Base-by-base conservation (phyloP, 352 stramenopile genomes). In the Phytophthora quininea region DNA sequence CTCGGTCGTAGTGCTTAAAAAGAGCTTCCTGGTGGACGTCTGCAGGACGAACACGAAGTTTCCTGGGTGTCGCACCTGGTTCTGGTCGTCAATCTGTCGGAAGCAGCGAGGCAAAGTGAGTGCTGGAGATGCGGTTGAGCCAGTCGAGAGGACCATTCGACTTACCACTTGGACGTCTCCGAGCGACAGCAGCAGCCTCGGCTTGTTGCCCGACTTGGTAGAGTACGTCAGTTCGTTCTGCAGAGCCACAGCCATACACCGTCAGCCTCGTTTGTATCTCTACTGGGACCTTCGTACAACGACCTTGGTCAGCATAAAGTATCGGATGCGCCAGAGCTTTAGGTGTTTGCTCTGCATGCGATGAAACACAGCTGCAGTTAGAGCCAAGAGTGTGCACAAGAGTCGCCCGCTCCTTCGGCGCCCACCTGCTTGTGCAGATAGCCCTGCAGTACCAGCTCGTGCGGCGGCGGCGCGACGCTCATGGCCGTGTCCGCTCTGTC, bases 311-410 rank as follows among this genome's bases (percentile, higher is more conserved):
- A 96, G 80, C 32, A 93, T 66, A 61, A 94, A 96, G 69, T 93
- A 96, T 40, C 88, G 88, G 43, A 96, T 84, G 64, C 91, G 91
- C 88, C 88, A 96, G 47, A 94, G 69, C 71, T 93, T 92, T 14
- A 96, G 47, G 62, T 96, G 88, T 55, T 91, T 83, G 64, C 88
- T 96, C 88, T 96, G 58, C 54, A 38, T 43, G 37, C 3, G 29
- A 59, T 24, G 19, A 35, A 3, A 38, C 9, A 58, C 30, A 49
- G 9, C 4, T 59, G 14, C 40, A 62, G 19, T 24, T 24, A 24
- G 19, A 24, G 19, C 19, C 19, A 24, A 24, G 19, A 24, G 19
- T 24, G 19, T 24, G 19, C 19, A 24, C 19, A 24, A 24, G 19
- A 24, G 19, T 24, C 19, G 19, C 19, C 19, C 19, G 19, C 19